Base-by-base conservation (phyloP, 2,329 filamentous ascomycete genomes). In the Aspergillus luchuensis region DNA sequence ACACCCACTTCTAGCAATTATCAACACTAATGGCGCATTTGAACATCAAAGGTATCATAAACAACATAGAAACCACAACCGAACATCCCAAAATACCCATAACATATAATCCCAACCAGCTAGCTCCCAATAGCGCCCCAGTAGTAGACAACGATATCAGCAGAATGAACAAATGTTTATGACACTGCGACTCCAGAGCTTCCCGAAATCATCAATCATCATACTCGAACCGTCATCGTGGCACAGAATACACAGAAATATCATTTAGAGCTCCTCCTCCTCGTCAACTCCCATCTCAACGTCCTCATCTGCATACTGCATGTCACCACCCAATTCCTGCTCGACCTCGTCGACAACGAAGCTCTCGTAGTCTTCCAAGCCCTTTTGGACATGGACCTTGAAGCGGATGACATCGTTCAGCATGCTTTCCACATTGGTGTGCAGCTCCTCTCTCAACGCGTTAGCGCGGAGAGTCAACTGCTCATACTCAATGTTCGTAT, bases 371-470 rank as follows among this genome's bases (percentile, higher is more conserved):
- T 95, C 91, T 74, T 97, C 94, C 57, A 99, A 81, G 61, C 88
- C 89, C 79, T 92, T 93, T 77, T 99, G 95, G 55, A 99, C 84
- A 72, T 98, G 93, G 66, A 99, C 91, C 80, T 99, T 99, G 86
- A 99, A 98, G 72, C 96, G 93, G 80, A 98, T 96, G 63, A 97
- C 90, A 73, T 98, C 93, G 79, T 97, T 96, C 62, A 99, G 81
- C 86, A 98, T 96, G 69, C 89, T 89, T 79, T 97, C 95, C 70
- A 97, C 91, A 75, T 97, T 93, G 0, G 92, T 97, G 76, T 99
- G 95, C n/a, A 99, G 83, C 75, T 98, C 93, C 76, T 99, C 95
- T n/a, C 95, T 87, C 23, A 98, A 83, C 0, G 91, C 82, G 65
- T 91, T 91, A 51, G 91, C 91, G 33, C 88, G 87, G 57, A 96